Conservation (phyloP, 768 basidiomycete species). For the Lentinula raphanica region DNA sequence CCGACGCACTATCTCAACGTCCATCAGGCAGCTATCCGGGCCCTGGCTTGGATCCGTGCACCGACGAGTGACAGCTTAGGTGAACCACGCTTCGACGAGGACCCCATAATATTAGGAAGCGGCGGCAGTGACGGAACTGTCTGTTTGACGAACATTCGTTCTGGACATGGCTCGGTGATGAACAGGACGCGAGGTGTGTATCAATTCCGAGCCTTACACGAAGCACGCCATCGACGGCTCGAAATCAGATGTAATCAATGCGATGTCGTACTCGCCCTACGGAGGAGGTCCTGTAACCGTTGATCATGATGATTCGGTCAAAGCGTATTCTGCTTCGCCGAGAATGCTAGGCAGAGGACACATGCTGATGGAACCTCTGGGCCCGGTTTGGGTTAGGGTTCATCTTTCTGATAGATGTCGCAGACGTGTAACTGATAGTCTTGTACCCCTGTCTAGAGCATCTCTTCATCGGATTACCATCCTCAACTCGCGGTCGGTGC, state of each 20-base stretch:
- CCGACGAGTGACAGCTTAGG: conserved; percentile 53
- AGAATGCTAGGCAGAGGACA: conserved; percentile 72
- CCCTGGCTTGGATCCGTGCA: conserved; percentile 67
- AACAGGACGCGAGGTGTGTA: conserved; percentile 70
- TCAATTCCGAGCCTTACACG: neutral
- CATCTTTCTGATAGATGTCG: neutral
- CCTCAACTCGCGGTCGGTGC: conserved; percentile 79
- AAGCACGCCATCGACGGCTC: neutral
- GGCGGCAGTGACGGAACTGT: conserved; percentile 80
- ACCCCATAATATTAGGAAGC: conserved; percentile 71
- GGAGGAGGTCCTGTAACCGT: conserved; percentile 68
- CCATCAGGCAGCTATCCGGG: conserved; percentile 78
- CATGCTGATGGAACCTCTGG: conserved; percentile 64
- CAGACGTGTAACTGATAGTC: neutral
- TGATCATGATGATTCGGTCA: conserved; percentile 79
- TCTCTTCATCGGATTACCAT: conserved; percentile 79
- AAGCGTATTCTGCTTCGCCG: conserved; percentile 67
- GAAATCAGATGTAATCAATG: conserved; percentile 60
- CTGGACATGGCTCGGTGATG: conserved; percentile 59
- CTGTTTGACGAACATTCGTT: conserved; percentile 72
- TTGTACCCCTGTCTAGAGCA: conserved; percentile 46
- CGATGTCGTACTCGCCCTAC: conserved; percentile 62
- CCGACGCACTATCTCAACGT: conserved; percentile 70
- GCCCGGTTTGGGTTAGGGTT: conserved; percentile 76
- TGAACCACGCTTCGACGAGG: conserved; percentile 35